Evolutionary conservation across 805 yeast species (phyloP).

Genomic region (Candida montana): DNA sequence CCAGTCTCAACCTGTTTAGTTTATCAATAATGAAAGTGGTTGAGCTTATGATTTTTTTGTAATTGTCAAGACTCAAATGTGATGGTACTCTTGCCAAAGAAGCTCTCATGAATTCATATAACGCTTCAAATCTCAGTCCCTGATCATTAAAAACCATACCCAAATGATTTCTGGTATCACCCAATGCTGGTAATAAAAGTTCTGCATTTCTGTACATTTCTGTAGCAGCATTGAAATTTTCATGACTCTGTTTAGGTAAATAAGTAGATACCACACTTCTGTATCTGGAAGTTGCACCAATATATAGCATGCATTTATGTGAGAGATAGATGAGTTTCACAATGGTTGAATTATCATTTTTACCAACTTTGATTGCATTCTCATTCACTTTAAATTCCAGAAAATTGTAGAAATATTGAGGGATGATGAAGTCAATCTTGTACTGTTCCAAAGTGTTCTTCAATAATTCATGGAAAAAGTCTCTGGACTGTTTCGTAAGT

Average conservation of each 20-base stretch:
- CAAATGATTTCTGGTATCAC: constrained; percentile 59
- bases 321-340: constrained; percentile 35
- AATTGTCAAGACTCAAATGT: constrained; percentile 33
- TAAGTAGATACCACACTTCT: constrained; percentile 33
- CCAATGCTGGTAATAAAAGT: constrained; percentile 57
- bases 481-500: constrained; percentile 39
- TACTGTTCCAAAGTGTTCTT: constrained; percentile 34
- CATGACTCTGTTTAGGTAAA: constrained; percentile 31
- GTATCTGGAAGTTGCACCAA: constrained; percentile 58
- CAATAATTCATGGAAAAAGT: constrained; percentile 43
- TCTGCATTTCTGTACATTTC: constrained; percentile 48
- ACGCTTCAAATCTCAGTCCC: constrained; percentile 22
- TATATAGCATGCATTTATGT: constrained; percentile 44
- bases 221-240: constrained; percentile 39
- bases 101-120: constrained; percentile 42
- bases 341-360: constrained; percentile 8
- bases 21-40: constrained; percentile 26
- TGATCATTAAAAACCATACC: constrained; percentile 48
- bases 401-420: constrained; percentile 13
- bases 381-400: constrained; percentile 8
- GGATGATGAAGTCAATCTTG: constrained; percentile 28
- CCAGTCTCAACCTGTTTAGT: constrained; percentile 22
- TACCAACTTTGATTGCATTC: constrained; percentile 9
- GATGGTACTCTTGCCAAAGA: constrained; percentile 37
- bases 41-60: constrained; percentile 29